A percentile compares a stretch with the other conserved stretches of the same genome.
Evolutionary conservation across 768 basidiomycete genomes (phyloP).

Genomic region (Pisolithus orientalis): DNA sequence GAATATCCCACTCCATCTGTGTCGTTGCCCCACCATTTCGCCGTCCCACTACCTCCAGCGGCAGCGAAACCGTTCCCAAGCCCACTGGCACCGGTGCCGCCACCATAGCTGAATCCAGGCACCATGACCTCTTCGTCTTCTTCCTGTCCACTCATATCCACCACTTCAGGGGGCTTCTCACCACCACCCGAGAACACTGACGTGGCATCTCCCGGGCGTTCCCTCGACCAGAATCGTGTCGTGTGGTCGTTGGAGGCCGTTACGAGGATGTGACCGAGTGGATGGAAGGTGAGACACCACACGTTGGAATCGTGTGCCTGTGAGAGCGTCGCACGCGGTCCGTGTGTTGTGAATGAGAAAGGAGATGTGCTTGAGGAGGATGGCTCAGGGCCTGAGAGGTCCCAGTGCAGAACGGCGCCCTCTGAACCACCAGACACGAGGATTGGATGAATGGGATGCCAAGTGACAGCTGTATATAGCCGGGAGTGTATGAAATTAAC

Average conservation of each 20-base stretch:
- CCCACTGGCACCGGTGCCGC: constrained; percentile 20
- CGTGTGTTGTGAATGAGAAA: constrained; percentile 26
- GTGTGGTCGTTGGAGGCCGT: constrained; percentile 98
- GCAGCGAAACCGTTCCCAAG: constrained; percentile 15
- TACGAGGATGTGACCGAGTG: constrained; percentile 90
- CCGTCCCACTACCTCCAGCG: constrained; percentile 38
- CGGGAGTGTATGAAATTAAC: neutral
- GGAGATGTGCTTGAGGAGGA: constrained; percentile 31
- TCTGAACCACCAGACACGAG: constrained; percentile 93
- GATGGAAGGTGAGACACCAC: constrained; percentile 93
- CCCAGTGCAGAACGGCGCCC: constrained; percentile 93
- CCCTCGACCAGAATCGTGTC: constrained; percentile 96
- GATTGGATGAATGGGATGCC: constrained; percentile 93
- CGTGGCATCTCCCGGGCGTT: constrained; percentile 78
- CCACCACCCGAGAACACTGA: constrained; percentile 75
- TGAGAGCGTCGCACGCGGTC: constrained; percentile 78
- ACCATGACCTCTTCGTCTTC: constrained; percentile 70
- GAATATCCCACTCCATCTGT: neutral
- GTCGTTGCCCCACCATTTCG: constrained; percentile 31
- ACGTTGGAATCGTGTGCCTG: constrained; percentile 98
- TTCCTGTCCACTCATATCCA: constrained; percentile 54
- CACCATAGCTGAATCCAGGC: constrained; percentile 60
- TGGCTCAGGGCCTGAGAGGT: constrained; percentile 60
- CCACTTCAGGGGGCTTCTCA: constrained; percentile 74
- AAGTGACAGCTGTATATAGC: constrained; percentile 63